Conservation (phyloP, 345 rosid genomes). For the Citrus mangshanensis region DNA sequence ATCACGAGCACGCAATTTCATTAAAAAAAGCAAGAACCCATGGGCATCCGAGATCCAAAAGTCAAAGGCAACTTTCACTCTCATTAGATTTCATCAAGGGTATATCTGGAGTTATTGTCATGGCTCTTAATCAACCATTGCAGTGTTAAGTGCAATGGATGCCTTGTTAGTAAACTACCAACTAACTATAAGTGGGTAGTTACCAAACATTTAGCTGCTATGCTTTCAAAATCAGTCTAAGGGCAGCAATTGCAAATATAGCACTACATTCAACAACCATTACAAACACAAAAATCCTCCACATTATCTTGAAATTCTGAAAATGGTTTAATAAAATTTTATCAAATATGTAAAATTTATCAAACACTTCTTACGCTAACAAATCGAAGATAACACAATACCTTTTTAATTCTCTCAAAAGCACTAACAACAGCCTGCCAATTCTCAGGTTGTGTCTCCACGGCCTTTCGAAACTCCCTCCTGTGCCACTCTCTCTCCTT, state of each 20-base stretch:
- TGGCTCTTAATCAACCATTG: background rate
- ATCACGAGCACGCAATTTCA: background rate
- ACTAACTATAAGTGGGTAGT: too few species aligned
- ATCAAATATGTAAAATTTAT: background rate
- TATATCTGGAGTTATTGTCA: too few species aligned
- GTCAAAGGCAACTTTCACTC: background rate
- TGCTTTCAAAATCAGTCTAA: background rate
- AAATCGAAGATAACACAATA: conserved; percentile 7
- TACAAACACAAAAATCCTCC: background rate
- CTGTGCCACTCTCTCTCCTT: conserved; percentile 69
- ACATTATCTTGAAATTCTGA: background rate
- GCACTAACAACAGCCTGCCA: conserved; percentile 92
- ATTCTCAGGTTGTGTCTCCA: conserved; percentile 72
- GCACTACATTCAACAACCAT: background rate
- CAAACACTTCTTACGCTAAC: background rate
- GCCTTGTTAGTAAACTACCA: background rate
- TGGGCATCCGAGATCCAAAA: background rate
- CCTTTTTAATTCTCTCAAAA: conserved; percentile 85
- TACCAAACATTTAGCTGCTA: background rate
- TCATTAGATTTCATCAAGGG: background rate
- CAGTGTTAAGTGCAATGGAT: background rate
- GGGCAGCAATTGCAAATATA: background rate
- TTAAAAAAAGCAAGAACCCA: background rate
- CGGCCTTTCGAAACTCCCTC: conserved; percentile 44
- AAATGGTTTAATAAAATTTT: background rate